phyloP scores from a whole-genome alignment of 495 filamentous ascomycete species.

The Aspergillus incahuasiensis region DNA sequence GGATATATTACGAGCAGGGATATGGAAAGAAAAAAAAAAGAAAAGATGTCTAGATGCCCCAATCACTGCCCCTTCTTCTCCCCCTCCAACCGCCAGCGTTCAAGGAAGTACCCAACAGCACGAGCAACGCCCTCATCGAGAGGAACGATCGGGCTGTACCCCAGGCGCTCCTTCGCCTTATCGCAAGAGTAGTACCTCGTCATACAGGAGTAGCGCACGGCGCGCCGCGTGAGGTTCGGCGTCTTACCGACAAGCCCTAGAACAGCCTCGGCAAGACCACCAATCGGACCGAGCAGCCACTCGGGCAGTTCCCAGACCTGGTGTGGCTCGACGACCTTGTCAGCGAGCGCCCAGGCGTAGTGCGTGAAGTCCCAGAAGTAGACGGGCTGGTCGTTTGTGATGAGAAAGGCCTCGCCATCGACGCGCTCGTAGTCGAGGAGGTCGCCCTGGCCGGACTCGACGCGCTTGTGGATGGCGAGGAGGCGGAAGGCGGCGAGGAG shows the following conservation, averaged over 20 bases:
- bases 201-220: constrained; percentile 73
- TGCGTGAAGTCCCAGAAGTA: constrained; percentile 96
- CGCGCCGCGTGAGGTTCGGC: constrained; percentile 68
- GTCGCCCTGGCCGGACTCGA: constrained; percentile 47
- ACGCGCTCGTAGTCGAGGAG: constrained; percentile 73
- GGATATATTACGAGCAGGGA: neutral
- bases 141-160: constrained; percentile 68
- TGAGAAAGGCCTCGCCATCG: constrained; percentile 91
- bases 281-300: constrained; percentile 59
- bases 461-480: constrained; percentile 49
- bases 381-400: constrained; percentile 87
- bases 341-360: constrained; percentile 69
- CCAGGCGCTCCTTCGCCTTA: constrained; percentile 77
- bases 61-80: constrained; percentile 44
- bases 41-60: neutral
- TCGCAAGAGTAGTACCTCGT: constrained; percentile 77
- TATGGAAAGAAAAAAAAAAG: too few relatives aligned
- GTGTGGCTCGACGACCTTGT: constrained; percentile 56
- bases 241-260: constrained; percentile 64
- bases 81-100: constrained; percentile 34
- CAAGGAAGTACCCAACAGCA: constrained; percentile 62
- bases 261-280: constrained; percentile 63
- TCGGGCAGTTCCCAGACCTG: constrained; percentile 66
- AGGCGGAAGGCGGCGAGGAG: constrained; percentile 62
- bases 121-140: constrained; percentile 70